Percentiles rank a stretch among this genome's conserved stretches.
These are phyloP conservation scores for Agroathelia rolfsii DNA, from an alignment of 1,284 basidiomycete species.

Conservation along the genomic window DNA sequence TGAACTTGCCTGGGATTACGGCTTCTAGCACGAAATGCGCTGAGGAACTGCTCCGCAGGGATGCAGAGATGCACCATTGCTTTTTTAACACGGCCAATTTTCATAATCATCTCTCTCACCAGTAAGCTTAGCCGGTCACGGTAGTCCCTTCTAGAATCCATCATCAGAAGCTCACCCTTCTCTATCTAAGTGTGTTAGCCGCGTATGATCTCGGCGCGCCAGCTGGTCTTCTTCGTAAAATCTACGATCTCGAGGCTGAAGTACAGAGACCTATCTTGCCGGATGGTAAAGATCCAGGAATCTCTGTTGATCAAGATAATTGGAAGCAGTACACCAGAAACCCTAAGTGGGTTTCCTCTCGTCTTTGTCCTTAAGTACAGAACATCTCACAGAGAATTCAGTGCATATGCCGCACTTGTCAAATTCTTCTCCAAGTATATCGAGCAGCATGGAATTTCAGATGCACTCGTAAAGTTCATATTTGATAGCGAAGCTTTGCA, in stretches of 20 bases:
- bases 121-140: conserved; percentile 34
- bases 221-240: conserved; percentile 37
- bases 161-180: conserved; percentile 3
- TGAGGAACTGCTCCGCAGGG: conserved; percentile 42
- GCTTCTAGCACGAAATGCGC: conserved; percentile 33
- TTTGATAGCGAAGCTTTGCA: too few relatives aligned
- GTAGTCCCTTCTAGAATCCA: too few relatives aligned
- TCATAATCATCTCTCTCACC: conserved; percentile 59
- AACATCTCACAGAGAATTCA: too few relatives aligned
- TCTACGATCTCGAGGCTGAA: conserved; percentile 34
- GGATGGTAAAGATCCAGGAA: conserved; percentile 26
- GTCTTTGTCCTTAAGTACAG: conserved; percentile 3
- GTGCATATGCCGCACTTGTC: conserved; percentile 48
- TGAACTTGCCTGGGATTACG: conserved; percentile 42
- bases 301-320: conserved; percentile 34
- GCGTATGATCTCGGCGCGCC: conserved; percentile 59
- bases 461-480: conserved; percentile 41
- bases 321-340: conserved; percentile 49
- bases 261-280: conserved; percentile 36
- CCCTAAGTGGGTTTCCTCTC: conserved; percentile 30
- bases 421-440: conserved; percentile 47
- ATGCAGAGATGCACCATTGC: conserved; percentile 48
- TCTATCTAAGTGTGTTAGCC: conserved; percentile 36
- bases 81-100: conserved; percentile 39
- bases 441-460: conserved; percentile 28